Evolutionary conservation across 169 alveolate species (phyloP).

Genomic region (Eimeria acervulina): DNA sequence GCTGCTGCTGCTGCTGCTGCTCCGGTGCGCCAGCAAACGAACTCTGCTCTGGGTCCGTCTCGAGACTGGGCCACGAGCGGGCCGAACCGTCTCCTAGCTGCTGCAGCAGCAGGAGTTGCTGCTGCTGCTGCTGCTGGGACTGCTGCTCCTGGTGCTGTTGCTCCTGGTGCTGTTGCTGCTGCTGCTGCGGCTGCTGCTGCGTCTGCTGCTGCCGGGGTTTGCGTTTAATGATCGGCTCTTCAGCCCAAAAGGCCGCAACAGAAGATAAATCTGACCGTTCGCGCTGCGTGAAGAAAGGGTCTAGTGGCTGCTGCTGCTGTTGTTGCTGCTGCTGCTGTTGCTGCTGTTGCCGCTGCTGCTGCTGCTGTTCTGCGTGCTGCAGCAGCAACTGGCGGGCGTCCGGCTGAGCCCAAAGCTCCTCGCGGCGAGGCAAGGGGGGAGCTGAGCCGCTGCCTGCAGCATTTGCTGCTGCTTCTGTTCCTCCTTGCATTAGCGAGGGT

Average conservation of each 20-base stretch:
- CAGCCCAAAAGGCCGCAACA: constrained; percentile 48
- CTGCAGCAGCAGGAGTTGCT: constrained; percentile 5
- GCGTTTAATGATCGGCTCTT: constrained; percentile 26
- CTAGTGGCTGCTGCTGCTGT: background rate
- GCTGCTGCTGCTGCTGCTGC: constrained; percentile 68
- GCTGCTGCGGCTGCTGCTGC: constrained; percentile 2
- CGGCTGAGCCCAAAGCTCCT: constrained; percentile 10
- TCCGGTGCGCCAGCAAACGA: background rate
- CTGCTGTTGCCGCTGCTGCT: constrained; percentile 57
- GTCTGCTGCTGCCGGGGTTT: constrained; percentile 29
- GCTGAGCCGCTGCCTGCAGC: background rate
- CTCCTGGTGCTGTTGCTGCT: background rate
- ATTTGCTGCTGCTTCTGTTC: background rate
- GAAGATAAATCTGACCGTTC: background rate
- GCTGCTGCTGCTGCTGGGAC: constrained; percentile 2
- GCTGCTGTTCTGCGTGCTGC: constrained; percentile 60
- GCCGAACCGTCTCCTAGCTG: constrained; percentile 53
- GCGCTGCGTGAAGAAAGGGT: constrained; percentile 29
- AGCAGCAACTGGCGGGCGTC: constrained; percentile 67
- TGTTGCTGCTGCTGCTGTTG: constrained; percentile 4
- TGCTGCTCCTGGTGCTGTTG: background rate
- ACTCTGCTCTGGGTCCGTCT: constrained; percentile 28
- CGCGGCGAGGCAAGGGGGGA: background rate
- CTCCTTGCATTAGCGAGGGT: constrained; percentile 4
- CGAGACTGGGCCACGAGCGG: constrained; percentile 55